A percentile compares a stretch with the other conserved stretches of the same genome.
phyloP scores from a whole-genome alignment of 2,329 filamentous ascomycete genomes.

The Colletotrichum sp. region DNA sequence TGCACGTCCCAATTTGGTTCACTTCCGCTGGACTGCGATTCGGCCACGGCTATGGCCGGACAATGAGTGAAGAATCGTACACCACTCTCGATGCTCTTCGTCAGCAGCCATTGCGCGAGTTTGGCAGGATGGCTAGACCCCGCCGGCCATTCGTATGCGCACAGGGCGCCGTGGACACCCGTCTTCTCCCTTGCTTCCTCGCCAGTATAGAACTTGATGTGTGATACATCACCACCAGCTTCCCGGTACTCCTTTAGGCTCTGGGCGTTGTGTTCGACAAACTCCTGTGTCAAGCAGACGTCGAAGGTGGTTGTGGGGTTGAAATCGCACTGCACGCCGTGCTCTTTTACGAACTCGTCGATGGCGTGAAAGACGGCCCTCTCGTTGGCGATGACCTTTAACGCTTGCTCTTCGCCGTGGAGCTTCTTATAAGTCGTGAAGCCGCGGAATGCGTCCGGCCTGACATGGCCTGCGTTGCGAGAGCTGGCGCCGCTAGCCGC shows the following conservation, averaged over 20 bases:
- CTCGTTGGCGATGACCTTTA: neutral
- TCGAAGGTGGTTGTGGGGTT: slow-evolving; percentile 50
- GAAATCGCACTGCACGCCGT: slow-evolving; percentile 50
- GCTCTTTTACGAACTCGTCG: slow-evolving; percentile 42
- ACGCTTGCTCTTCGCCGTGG: neutral
- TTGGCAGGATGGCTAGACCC: slow-evolving; percentile 54
- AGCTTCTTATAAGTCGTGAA: slow-evolving; percentile 29
- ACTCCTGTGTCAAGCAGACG: slow-evolving; percentile 51
- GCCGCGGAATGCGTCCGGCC: slow-evolving; percentile 51
- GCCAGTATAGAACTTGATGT: slow-evolving; percentile 24
- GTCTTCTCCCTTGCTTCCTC: slow-evolving; percentile 45
- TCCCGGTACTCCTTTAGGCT: neutral
- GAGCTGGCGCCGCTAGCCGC: slow-evolving; percentile 47
- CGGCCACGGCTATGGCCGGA: neutral
- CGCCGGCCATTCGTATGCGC: slow-evolving; percentile 57
- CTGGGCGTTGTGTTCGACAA: slow-evolving; percentile 34
- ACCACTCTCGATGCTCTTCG: slow-evolving; percentile 38
- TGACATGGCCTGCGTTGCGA: slow-evolving; percentile 48
- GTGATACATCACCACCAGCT: neutral
- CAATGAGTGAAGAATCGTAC: slow-evolving; percentile 35
- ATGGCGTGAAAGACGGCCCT: slow-evolving; percentile 33
- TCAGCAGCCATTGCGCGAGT: slow-evolving; percentile 51
- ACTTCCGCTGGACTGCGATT: neutral
- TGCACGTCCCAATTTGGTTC: neutral
- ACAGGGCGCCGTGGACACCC: slow-evolving; percentile 38